Conservation (phyloP, 2,329 filamentous ascomycete genomes). For the Phialocephala subalpina region DNA sequence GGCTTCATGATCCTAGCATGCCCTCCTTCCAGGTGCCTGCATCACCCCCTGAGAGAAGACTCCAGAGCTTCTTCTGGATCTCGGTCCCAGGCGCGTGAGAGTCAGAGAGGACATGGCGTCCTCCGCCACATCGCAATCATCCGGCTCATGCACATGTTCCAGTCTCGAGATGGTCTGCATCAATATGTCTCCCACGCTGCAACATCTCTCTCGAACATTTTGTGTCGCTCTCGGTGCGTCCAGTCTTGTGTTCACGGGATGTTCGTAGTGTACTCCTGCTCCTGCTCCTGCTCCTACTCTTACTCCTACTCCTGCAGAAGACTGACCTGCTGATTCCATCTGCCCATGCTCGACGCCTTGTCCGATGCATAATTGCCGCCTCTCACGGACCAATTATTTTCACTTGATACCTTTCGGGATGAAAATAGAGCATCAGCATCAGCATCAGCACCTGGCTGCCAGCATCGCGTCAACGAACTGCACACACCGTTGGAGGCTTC, state of each 20-base stretch:
- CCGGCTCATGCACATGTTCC: conserved; percentile 7
- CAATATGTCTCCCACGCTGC: neutral
- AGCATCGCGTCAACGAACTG: neutral
- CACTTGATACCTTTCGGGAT: neutral
- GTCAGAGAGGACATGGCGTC: neutral
- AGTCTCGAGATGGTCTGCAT: neutral
- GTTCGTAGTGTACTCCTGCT: neutral
- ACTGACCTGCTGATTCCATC: conserved; percentile 6
- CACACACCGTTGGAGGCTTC: neutral
- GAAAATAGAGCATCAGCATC: conserved; percentile 22
- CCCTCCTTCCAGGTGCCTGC: too few species aligned
- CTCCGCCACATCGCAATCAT: conserved; percentile 6
- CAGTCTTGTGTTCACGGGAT: neutral
- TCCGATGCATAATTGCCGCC: conserved; percentile 22
- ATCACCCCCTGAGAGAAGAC: conserved; percentile 25
- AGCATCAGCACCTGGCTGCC: neutral
- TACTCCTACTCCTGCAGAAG: neutral
- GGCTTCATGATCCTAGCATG: conserved; percentile 30
- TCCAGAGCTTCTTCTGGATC: too few species aligned
- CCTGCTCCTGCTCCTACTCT: neutral
- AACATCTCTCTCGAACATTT: neutral
- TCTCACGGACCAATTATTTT: conserved; percentile 1
- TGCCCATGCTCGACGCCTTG: neutral
- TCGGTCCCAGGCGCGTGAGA: neutral
- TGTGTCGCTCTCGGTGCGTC: neutral